Evolutionary conservation across 495 filamentous ascomycete species (phyloP).

Genomic region (Penicillium crystallinum): DNA sequence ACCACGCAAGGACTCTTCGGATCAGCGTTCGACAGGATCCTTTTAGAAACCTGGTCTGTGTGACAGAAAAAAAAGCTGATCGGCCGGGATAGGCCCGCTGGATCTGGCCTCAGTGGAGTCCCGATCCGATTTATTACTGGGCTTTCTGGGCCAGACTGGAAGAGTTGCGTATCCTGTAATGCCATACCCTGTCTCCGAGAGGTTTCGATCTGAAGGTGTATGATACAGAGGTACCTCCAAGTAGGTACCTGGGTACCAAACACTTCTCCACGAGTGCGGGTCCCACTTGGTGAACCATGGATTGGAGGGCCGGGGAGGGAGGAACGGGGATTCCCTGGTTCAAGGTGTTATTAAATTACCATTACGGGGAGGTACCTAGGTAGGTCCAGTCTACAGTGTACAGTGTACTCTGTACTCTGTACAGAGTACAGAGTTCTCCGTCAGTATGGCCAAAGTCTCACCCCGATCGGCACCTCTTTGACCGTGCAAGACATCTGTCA

Average conservation of each 20-base stretch:
- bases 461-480: not conserved
- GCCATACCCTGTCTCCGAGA: too few species aligned
- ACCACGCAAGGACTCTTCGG: conserved; percentile 24
- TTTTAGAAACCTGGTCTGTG: conserved; percentile 28
- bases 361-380: too few species aligned
- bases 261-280: conserved; percentile 6
- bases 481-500: conserved; percentile 10
- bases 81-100: conserved; percentile 21
- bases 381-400: too few species aligned
- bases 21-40: not conserved
- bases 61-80: conserved; percentile 21
- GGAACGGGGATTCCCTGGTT: not conserved
- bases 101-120: conserved; percentile 10
- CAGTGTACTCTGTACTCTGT: too few species aligned
- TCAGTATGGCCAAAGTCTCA: too few species aligned
- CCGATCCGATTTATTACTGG: conserved; percentile 9
- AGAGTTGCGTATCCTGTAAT: too few species aligned
- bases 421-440: too few species aligned
- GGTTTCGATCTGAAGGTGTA: too few species aligned
- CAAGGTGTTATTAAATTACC: not conserved
- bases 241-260: too few species aligned
- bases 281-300: conserved; percentile 19
- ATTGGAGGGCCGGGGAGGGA: conserved; percentile 5
- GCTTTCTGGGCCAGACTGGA: not conserved
- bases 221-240: too few species aligned